Percentiles rank a stretch among this genome's conserved stretches.
These are phyloP conservation scores for Tubosaeta sp. DNA, from an alignment of 768 basidiomycete genomes.

Conservation along the genomic window DNA sequence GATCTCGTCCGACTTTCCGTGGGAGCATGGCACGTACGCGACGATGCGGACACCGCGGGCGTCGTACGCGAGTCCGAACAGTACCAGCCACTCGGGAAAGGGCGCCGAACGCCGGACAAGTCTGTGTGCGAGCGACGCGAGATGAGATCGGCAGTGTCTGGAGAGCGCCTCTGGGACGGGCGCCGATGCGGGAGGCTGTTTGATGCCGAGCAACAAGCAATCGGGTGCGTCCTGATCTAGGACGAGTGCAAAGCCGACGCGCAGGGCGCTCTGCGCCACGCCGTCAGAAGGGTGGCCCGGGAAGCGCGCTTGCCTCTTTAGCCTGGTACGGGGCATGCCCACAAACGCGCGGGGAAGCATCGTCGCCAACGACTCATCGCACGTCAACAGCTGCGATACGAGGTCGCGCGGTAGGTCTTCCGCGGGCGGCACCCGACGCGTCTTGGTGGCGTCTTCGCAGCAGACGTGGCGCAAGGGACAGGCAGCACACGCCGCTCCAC, in stretches of 20 bases:
- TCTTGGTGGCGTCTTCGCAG: conserved; percentile 7
- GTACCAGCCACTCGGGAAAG: conserved; percentile 25
- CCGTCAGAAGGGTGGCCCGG: conserved; percentile 3
- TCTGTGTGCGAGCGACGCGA: conserved; percentile 2
- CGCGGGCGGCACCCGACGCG: neutral
- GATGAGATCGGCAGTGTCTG: conserved; percentile 6
- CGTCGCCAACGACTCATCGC: neutral
- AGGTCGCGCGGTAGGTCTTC: conserved; percentile 10
- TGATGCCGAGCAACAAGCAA: conserved; percentile 19
- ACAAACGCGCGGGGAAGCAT: conserved; percentile 14
- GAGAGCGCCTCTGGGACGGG: conserved; percentile 12
- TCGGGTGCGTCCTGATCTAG: neutral
- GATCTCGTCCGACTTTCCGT: neutral
- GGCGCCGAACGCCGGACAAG: neutral
- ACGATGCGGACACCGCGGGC: conserved; percentile 13
- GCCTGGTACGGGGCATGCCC: conserved; percentile 11
- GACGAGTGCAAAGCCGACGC: conserved; percentile 15
- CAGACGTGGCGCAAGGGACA: conserved; percentile 19
- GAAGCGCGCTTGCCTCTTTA: conserved; percentile 15
- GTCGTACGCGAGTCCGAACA: conserved; percentile 24
- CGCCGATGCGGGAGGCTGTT: neutral
- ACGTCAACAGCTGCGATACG: conserved; percentile 9
- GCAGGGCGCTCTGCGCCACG: neutral
- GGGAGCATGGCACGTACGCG: conserved; percentile 18
- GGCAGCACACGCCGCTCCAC: neutral